phyloP scores from a whole-genome alignment of 1,284 basidiomycete species.

The Moesziomyces antarcticus region DNA sequence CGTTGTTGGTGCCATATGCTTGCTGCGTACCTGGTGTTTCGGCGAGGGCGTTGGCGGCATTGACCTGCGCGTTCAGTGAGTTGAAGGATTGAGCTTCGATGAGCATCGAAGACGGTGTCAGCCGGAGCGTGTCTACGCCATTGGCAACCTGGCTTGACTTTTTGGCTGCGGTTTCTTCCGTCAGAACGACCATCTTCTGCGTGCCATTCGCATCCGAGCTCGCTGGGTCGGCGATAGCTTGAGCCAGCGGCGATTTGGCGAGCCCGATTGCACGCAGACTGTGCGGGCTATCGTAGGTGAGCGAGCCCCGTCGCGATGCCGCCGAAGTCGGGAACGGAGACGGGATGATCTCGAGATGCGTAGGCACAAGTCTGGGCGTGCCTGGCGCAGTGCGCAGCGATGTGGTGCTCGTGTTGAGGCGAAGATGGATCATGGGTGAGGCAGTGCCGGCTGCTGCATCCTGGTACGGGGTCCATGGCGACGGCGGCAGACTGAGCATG shows the following conservation, averaged over 20 bases:
- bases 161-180: conserved; percentile 1
- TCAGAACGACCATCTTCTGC: neutral
- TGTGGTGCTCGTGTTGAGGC: conserved; percentile 41
- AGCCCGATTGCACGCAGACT: conserved; percentile 15
- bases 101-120: conserved; percentile 38
- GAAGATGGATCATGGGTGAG: conserved; percentile 39
- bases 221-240: conserved; percentile 11
- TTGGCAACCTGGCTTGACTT: neutral
- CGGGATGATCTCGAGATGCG: conserved; percentile 50
- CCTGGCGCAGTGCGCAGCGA: conserved; percentile 42
- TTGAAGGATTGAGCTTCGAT: conserved; percentile 8
- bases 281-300: conserved; percentile 35
- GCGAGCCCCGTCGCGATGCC: conserved; percentile 34
- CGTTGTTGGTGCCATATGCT: neutral
- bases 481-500: conserved; percentile 55
- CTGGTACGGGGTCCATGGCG: conserved; percentile 54
- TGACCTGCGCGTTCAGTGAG: neutral
- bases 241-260: conserved; percentile 22
- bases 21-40: neutral
- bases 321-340: conserved; percentile 54
- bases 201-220: neutral
- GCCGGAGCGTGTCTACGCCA: conserved; percentile 9
- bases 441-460: conserved; percentile 9
- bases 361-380: conserved; percentile 53
- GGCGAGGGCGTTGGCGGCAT: neutral